Percentiles rank a stretch among this genome's conserved stretches.
These are phyloP conservation scores for Podila clonocystis DNA, from an alignment of 192 early-diverging fungal species.

Conservation along the genomic window DNA sequence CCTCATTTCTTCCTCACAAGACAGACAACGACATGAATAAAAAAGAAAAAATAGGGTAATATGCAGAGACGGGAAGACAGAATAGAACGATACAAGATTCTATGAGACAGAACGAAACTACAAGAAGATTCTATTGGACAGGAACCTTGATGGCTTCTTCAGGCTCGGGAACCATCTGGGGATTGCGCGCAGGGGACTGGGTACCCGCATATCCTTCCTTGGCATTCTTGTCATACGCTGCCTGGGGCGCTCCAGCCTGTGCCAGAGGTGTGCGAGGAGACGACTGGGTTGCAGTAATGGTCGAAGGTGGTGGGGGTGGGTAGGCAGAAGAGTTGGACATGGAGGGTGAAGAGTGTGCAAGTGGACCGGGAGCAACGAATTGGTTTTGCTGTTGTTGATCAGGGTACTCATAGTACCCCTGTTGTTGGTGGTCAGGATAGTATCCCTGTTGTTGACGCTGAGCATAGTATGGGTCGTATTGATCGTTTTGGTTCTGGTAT, in stretches of 20 bases:
- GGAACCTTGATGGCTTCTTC: slow-evolving; percentile 9
- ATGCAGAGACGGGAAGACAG: neutral
- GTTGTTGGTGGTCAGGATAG: slow-evolving; percentile 5
- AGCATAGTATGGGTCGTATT: slow-evolving; percentile 38
- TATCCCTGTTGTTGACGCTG: slow-evolving; percentile 3
- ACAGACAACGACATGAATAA: no score
- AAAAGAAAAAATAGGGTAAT: no score
- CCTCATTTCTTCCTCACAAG: no score
- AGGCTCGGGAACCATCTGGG: slow-evolving; percentile 18
- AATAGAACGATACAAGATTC: neutral
- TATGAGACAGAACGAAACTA: neutral
- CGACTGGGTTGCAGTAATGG: neutral
- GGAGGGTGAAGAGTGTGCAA: slow-evolving; percentile 21
- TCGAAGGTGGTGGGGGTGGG: slow-evolving; percentile 13
- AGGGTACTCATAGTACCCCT: slow-evolving; percentile 5
- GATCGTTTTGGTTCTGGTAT: slow-evolving; percentile 7
- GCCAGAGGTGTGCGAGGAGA: slow-evolving; percentile 16
- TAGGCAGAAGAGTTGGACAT: slow-evolving; percentile 24
- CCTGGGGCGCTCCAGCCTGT: neutral
- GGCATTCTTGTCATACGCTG: slow-evolving; percentile 13
- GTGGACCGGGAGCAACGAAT: slow-evolving; percentile 5
- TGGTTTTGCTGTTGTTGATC: slow-evolving; percentile 1
- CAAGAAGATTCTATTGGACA: neutral
- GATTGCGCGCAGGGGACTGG: slow-evolving; percentile 15
- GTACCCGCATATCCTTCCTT: slow-evolving; percentile 7